Conservation (phyloP, 768 basidiomycete genomes). For the Russula vinacea region DNA sequence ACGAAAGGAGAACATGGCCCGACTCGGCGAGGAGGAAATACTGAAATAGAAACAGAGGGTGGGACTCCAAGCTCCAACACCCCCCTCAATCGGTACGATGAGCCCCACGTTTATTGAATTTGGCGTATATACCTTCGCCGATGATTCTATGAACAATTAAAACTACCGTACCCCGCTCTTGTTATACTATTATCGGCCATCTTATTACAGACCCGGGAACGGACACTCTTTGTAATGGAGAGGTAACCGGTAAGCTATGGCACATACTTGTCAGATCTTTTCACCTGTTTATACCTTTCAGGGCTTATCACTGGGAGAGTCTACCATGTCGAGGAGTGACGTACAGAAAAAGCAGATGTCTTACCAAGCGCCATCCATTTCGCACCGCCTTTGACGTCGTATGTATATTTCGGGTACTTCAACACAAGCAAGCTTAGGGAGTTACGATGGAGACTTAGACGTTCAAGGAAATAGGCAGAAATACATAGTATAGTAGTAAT, state of each 20-base stretch:
- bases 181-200: slow-evolving; percentile 34
- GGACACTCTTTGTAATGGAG: slow-evolving; percentile 39
- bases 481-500: slow-evolving; percentile 24
- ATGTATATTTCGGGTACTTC: not conserved
- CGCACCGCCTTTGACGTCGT: not conserved
- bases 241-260: slow-evolving; percentile 35
- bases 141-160: slow-evolving; percentile 38
- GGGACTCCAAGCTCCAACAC: too few relatives aligned
- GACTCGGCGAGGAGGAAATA: too few relatives aligned
- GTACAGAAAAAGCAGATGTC: not conserved
- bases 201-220: slow-evolving; percentile 27
- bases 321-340: slow-evolving; percentile 32
- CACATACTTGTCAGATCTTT: not conserved
- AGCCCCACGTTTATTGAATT: slow-evolving; percentile 33
- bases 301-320: slow-evolving; percentile 35
- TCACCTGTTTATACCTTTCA: slow-evolving; percentile 15
- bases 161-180: slow-evolving; percentile 32
- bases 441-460: not conserved
- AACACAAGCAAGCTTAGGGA: slow-evolving; percentile 5
- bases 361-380: not conserved
- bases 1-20: too few relatives aligned
- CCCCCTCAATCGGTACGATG: too few relatives aligned
- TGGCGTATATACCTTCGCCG: slow-evolving; percentile 38
- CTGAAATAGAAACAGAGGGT: too few relatives aligned
- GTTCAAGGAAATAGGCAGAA: slow-evolving; percentile 5